Evolutionary conservation across 306 rosid species (phyloP).

Genomic region (Vicia sativa): DNA sequence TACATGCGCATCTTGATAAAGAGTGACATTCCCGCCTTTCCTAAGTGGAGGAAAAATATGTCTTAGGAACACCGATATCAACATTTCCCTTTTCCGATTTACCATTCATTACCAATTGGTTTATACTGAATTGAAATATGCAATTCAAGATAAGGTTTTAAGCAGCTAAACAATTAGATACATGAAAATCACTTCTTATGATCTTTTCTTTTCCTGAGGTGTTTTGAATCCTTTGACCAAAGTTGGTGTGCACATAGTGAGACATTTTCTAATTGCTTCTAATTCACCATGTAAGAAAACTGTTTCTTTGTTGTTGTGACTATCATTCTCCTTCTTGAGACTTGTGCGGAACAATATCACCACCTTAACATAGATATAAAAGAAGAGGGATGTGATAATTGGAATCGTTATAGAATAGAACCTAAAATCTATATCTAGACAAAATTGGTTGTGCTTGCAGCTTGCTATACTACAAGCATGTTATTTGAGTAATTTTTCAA

Average conservation of each 20-base stretch:
- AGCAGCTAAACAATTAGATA: conserved; percentile 57
- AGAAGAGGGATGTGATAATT: too few species aligned
- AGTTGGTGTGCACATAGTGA: conserved; percentile 54
- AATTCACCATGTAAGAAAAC: conserved; percentile 69
- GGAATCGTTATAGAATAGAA: too few species aligned
- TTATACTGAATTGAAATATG: conserved; percentile 61
- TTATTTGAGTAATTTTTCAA: too few species aligned
- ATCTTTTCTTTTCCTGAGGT: conserved; percentile 45
- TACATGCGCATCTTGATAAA: conserved; percentile 77
- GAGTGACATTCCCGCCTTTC: conserved; percentile 63
- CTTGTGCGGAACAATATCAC: conserved; percentile 10
- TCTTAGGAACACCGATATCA: conserved; percentile 51
- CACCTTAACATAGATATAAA: background rate
- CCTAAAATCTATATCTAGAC: too few species aligned
- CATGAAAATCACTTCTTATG: conserved; percentile 80
- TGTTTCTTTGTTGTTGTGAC: conserved; percentile 18
- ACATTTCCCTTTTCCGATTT: conserved; percentile 25
- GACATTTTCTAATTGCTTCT: conserved; percentile 61
- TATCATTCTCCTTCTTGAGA: conserved; percentile 16
- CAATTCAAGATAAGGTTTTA: conserved; percentile 62
- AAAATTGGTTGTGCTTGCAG: too few species aligned
- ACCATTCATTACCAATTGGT: conserved; percentile 32
- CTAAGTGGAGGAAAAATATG: conserved; percentile 69
- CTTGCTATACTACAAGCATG: too few species aligned
- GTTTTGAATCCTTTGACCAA: conserved; percentile 46